Conservation (phyloP, 371 early-diverging fungal genomes). For the Capillidium rhysosporum region DNA sequence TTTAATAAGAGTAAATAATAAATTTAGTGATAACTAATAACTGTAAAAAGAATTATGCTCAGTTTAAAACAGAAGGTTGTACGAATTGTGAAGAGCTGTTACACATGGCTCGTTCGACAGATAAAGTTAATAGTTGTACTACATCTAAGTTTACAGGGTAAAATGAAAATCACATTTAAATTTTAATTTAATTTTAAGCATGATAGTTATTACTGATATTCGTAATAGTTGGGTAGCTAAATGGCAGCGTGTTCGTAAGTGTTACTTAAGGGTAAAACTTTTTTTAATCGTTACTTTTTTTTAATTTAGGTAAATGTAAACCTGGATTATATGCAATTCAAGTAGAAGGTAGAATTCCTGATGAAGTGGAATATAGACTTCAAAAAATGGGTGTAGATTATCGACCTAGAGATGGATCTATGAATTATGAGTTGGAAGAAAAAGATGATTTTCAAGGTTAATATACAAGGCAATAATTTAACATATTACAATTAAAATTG, state of each 20-base stretch:
- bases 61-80: conserved; percentile 67
- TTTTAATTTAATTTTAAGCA: not conserved
- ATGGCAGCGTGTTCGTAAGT: not conserved
- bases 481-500: too few relatives aligned
- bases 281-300: not conserved
- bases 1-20: conserved; percentile 49
- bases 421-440: too few relatives aligned
- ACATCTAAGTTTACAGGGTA: conserved; percentile 74
- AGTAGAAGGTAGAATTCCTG: conserved; percentile 74
- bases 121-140: conserved; percentile 68
- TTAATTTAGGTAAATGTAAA: conserved; percentile 39
- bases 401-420: conserved; percentile 10
- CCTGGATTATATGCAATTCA: conserved; percentile 82
- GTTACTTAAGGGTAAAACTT: not conserved
- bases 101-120: conserved; percentile 41
- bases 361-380: conserved; percentile 63
- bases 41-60: conserved; percentile 28
- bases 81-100: conserved; percentile 83
- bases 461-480: too few relatives aligned
- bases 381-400: conserved; percentile 58
- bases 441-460: too few relatives aligned
- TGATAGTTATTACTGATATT: conserved; percentile 41
- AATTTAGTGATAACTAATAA: not conserved
- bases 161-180: not conserved
- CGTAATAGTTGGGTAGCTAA: not conserved